Conservation (phyloP, 108 stramenopile genomes). For the Schizochytrium sp. region DNA sequence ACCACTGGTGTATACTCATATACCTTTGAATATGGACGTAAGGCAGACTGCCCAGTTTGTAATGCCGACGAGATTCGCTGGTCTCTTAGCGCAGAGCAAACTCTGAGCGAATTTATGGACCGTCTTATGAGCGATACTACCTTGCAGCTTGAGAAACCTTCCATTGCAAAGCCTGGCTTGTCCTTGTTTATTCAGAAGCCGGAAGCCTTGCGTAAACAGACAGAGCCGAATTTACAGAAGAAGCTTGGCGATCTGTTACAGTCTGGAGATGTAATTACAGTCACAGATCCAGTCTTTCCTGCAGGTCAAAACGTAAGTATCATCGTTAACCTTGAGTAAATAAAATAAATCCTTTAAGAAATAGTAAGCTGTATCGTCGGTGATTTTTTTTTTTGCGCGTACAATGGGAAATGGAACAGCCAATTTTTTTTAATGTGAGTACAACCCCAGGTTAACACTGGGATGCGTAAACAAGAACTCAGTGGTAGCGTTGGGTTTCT, state of each 20-base stretch:
- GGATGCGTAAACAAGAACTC: no score
- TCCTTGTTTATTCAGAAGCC: conserved; percentile 95
- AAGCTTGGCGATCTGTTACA: conserved; percentile 83
- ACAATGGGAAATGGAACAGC: no score
- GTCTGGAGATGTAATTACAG: conserved; percentile 87
- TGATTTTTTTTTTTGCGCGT: no score
- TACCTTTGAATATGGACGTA: conserved; percentile 89
- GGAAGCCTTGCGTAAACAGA: conserved; percentile 84
- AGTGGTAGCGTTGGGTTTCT: no score
- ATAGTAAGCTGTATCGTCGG: no score
- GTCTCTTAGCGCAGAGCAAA: conserved; percentile 70
- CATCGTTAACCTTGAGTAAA: not conserved
- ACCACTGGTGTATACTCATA: conserved; percentile 84
- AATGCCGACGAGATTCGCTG: conserved; percentile 77
- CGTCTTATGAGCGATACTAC: conserved; percentile 78
- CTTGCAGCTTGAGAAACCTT: conserved; percentile 86
- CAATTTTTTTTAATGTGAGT: no score
- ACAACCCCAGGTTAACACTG: no score
- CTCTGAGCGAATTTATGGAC: conserved; percentile 85
- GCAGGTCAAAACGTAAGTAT: conserved; percentile 29
- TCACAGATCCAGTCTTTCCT: conserved; percentile 86
- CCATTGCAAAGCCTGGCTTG: conserved; percentile 80
- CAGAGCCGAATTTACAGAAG: conserved; percentile 87
- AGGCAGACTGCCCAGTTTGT: conserved; percentile 90
- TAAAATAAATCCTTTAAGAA: no score